Evolutionary conservation across 768 basidiomycete genomes (phyloP).

Genomic region (Cystofilobasidium bisporidii): DNA sequence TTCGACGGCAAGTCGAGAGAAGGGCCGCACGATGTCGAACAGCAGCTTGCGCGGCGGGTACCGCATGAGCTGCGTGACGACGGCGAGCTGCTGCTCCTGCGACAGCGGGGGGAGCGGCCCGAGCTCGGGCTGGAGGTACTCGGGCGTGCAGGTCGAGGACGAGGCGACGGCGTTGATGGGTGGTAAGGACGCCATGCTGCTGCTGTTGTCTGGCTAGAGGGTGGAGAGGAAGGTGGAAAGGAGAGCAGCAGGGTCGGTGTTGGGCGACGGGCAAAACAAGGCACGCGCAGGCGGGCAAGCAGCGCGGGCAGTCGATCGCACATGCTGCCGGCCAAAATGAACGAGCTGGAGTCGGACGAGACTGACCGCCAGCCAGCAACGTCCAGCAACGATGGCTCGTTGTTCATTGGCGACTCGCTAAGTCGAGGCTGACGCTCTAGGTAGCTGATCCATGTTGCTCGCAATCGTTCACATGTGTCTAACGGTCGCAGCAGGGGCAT

Average conservation of each 20-base stretch:
- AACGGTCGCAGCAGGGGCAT: no score
- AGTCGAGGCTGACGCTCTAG: no score
- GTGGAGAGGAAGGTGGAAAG: neutral
- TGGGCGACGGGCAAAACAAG: no score
- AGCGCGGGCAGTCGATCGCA: no score
- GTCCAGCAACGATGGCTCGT: no score
- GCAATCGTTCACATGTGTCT: no score
- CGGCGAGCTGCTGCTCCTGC: slow-evolving; percentile 24
- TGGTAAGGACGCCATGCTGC: neutral
- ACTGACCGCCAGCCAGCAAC: no score
- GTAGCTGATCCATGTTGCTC: no score
- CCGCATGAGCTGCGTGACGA: slow-evolving; percentile 25
- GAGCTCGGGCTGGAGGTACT: neutral
- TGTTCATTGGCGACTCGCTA: no score
- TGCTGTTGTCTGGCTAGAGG: neutral
- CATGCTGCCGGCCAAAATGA: no score
- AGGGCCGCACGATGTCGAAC: slow-evolving; percentile 21
- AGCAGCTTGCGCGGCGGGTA: slow-evolving; percentile 24
- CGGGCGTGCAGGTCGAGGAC: slow-evolving; percentile 2
- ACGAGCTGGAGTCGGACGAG: no score
- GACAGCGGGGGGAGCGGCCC: slow-evolving; percentile 10
- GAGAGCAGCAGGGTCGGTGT: neutral
- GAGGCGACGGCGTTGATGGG: neutral
- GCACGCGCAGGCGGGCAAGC: no score
- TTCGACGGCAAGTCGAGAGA: neutral